Evolutionary conservation across 2,329 filamentous ascomycete genomes (phyloP).

Genomic region (Neofusicoccum cordaticola): DNA sequence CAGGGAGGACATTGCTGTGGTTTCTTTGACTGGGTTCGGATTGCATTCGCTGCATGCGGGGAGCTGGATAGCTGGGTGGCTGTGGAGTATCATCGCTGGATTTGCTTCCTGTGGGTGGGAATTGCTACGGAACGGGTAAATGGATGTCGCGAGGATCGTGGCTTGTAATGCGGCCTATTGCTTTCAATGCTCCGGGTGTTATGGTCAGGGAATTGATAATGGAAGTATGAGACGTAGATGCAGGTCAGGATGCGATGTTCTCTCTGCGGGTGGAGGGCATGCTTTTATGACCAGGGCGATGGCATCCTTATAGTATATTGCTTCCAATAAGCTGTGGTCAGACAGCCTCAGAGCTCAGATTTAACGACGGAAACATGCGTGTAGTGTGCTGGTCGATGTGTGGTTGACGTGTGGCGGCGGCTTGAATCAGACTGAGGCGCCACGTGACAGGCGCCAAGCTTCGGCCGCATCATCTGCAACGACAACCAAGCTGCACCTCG

Average conservation of each 20-base stretch:
- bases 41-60: neutral
- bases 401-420: neutral
- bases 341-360: neutral
- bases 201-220: neutral
- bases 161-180: neutral
- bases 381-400: neutral
- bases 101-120: neutral
- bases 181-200: neutral
- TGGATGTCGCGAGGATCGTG: neutral
- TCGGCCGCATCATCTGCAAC: constrained; percentile 13
- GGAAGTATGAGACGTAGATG: neutral
- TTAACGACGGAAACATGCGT: neutral
- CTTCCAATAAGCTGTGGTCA: neutral
- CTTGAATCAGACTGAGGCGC: neutral
- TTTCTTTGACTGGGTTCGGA: neutral
- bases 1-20: neutral
- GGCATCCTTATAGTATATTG: neutral
- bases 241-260: neutral
- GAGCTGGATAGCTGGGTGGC: neutral
- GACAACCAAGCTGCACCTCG: constrained; percentile 7
- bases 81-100: constrained; percentile 2
- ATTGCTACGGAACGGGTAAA: neutral
- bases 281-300: neutral
- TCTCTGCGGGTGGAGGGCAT: neutral
- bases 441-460: neutral